phyloP scores from a whole-genome alignment of 768 basidiomycete species.

The Collybia mongolica region DNA sequence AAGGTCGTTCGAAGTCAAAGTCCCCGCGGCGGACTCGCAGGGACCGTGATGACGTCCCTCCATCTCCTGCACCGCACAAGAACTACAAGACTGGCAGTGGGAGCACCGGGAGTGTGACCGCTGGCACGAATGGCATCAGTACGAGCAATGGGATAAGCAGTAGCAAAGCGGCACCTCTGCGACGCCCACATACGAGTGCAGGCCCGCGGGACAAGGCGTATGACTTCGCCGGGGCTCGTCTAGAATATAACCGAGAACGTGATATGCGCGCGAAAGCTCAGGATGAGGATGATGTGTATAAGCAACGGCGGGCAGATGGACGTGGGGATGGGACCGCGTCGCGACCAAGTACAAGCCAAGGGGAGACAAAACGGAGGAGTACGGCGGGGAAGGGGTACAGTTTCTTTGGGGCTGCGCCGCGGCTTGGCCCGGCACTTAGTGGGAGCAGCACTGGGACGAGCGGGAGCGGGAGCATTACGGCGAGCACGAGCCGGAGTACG shows the following conservation, averaged over 20 bases:
- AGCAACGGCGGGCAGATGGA: slow-evolving; percentile 6
- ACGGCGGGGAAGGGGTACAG: slow-evolving; percentile 10
- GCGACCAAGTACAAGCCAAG: slow-evolving; percentile 16
- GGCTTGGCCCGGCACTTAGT: slow-evolving; percentile 24
- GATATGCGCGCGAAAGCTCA: slow-evolving; percentile 1
- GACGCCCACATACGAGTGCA: slow-evolving; percentile 75
- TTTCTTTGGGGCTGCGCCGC: slow-evolving; percentile 17
- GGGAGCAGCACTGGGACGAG: slow-evolving; percentile 27
- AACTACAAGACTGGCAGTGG: slow-evolving; percentile 6
- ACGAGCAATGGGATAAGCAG: slow-evolving; percentile 2
- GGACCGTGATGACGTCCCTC: slow-evolving; percentile 30
- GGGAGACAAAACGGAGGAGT: slow-evolving; percentile 14
- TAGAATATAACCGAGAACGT: background rate
- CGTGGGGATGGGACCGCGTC: background rate
- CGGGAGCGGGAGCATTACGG: slow-evolving; percentile 21
- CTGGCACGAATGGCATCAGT: background rate
- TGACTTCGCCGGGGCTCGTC: slow-evolving; percentile 19
- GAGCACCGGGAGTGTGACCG: slow-evolving; percentile 11
- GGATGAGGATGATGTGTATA: slow-evolving; percentile 7
- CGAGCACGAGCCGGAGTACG: slow-evolving; percentile 22
- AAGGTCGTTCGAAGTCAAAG: slow-evolving; percentile 52
- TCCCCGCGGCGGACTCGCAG: slow-evolving; percentile 48
- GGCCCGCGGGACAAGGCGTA: slow-evolving; percentile 59
- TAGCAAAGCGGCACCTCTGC: slow-evolving; percentile 20
- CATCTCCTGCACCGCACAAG: slow-evolving; percentile 36